Evolutionary conservation across 2,329 filamentous ascomycete genomes (phyloP).

Genomic region (Alternaria incomplexa): DNA sequence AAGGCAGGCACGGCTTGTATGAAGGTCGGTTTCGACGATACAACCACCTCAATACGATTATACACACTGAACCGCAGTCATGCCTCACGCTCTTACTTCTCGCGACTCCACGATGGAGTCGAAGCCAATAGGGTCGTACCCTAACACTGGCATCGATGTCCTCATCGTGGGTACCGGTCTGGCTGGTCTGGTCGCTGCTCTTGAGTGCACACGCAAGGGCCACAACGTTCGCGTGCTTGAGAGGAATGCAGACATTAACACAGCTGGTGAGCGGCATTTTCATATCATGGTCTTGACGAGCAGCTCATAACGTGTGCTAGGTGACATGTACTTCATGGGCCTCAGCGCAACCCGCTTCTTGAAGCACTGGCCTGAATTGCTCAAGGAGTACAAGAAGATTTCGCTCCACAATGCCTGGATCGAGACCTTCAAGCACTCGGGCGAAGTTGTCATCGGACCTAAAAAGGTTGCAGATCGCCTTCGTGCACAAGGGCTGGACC

Average conservation of each 20-base stretch:
- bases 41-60: slow-evolving; percentile 3
- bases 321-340: slow-evolving; percentile 67
- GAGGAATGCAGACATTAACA: slow-evolving; percentile 58
- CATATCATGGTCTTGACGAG: background rate
- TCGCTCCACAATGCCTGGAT: slow-evolving; percentile 63
- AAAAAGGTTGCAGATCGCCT: slow-evolving; percentile 59
- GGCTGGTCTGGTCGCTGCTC: slow-evolving; percentile 46
- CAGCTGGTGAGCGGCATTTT: slow-evolving; percentile 51
- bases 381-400: slow-evolving; percentile 58
- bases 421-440: slow-evolving; percentile 62
- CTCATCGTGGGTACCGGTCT: slow-evolving; percentile 49
- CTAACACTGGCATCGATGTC: slow-evolving; percentile 50
- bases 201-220: slow-evolving; percentile 50
- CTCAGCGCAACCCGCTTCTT: slow-evolving; percentile 62
- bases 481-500: slow-evolving; percentile 52
- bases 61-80: slow-evolving; percentile 17
- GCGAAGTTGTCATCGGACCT: slow-evolving; percentile 56
- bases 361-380: slow-evolving; percentile 62
- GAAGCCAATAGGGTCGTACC: slow-evolving; percentile 61
- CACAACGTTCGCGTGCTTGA: slow-evolving; percentile 50
- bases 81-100: slow-evolving; percentile 53
- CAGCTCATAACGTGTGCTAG: slow-evolving; percentile 38
- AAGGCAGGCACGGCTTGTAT: slow-evolving; percentile 4
- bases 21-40: slow-evolving; percentile 10
- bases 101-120: slow-evolving; percentile 55